phyloP scores from a whole-genome alignment of 805 yeast species.

The Cyberlindnera xishuangbannaensis region DNA sequence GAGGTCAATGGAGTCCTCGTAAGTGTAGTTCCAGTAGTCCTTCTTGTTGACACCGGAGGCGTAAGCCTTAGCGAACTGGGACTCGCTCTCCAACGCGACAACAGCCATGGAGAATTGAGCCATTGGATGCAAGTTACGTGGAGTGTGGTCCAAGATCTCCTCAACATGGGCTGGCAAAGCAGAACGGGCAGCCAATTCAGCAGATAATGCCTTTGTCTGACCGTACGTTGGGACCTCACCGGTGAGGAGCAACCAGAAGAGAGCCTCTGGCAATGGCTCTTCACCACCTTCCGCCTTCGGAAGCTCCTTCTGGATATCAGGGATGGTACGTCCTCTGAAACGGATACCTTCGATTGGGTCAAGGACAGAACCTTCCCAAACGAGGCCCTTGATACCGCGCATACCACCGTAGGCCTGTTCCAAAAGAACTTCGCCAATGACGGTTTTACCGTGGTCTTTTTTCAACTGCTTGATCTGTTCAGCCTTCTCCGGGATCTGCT shows the following conservation, averaged over 20 bases:
- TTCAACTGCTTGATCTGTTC: slow-evolving; percentile 80
- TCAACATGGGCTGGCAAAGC: slow-evolving; percentile 73
- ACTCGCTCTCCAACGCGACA: slow-evolving; percentile 76
- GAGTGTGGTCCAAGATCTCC: slow-evolving; percentile 66
- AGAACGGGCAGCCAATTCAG: slow-evolving; percentile 74
- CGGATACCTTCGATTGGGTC: slow-evolving; percentile 84
- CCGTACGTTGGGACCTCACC: slow-evolving; percentile 75
- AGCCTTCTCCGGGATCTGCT: slow-evolving; percentile 83
- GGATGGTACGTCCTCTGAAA: slow-evolving; percentile 80
- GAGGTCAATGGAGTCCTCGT: slow-evolving; percentile 73
- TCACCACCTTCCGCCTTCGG: slow-evolving; percentile 66
- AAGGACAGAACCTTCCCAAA: slow-evolving; percentile 85
- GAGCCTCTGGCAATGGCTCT: slow-evolving; percentile 73
- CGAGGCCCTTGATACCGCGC: slow-evolving; percentile 82
- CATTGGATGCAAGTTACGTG: slow-evolving; percentile 80
- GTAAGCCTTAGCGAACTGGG: slow-evolving; percentile 80
- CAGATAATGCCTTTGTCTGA: slow-evolving; percentile 66
- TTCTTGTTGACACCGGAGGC: slow-evolving; percentile 77
- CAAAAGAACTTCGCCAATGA: slow-evolving; percentile 65
- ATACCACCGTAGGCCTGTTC: slow-evolving; percentile 89
- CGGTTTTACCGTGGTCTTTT: slow-evolving; percentile 76
- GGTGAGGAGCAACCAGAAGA: slow-evolving; percentile 77
- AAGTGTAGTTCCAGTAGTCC: slow-evolving; percentile 81
- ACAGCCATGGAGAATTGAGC: slow-evolving; percentile 84
- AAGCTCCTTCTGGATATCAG: slow-evolving; percentile 65